phyloP scores from a whole-genome alignment of 2,329 filamentous ascomycete genomes.

The Colletotrichum agaves region DNA sequence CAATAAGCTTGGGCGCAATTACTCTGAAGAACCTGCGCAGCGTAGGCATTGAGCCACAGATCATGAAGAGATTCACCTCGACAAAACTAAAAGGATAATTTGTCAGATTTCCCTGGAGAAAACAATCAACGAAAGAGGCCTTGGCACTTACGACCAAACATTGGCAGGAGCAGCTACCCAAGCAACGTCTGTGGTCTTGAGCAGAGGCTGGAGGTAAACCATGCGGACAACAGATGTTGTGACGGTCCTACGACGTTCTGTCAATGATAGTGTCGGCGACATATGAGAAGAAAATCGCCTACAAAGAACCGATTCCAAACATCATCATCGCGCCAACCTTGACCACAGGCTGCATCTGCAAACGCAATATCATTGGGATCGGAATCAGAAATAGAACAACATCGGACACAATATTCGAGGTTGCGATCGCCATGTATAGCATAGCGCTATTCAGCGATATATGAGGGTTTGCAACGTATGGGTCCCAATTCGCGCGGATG shows the following conservation, averaged over 20 bases:
- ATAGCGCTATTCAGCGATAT: conserved; percentile 55
- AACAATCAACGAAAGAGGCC: not conserved
- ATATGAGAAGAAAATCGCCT: not conserved
- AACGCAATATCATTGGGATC: conserved; percentile 53
- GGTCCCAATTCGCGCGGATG: conserved; percentile 39
- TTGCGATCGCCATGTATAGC: conserved; percentile 60
- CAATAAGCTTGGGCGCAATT: conserved; percentile 44
- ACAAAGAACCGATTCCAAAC: conserved; percentile 54
- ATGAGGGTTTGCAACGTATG: conserved; percentile 36
- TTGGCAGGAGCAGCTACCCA: conserved; percentile 39
- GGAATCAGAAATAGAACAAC: conserved; percentile 57
- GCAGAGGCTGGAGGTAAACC: conserved; percentile 35
- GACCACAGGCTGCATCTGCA: conserved; percentile 57
- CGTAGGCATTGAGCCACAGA: conserved; percentile 49
- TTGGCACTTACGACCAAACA: conserved; percentile 37
- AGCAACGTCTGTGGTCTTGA: conserved; percentile 28
- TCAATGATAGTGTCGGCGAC: not conserved
- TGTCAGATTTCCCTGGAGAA: too few relatives aligned
- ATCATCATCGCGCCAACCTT: conserved; percentile 56
- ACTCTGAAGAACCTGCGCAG: conserved; percentile 49
- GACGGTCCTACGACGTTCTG: conserved; percentile 41
- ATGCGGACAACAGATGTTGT: conserved; percentile 42
- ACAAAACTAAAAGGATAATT: conserved; percentile 40
- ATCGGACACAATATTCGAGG: conserved; percentile 58
- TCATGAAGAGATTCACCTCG: conserved; percentile 44